Percentiles rank a stretch among this genome's conserved stretches.
Conservation (phyloP, 345 rosid species). For the Gossypium stocksii region DNA sequence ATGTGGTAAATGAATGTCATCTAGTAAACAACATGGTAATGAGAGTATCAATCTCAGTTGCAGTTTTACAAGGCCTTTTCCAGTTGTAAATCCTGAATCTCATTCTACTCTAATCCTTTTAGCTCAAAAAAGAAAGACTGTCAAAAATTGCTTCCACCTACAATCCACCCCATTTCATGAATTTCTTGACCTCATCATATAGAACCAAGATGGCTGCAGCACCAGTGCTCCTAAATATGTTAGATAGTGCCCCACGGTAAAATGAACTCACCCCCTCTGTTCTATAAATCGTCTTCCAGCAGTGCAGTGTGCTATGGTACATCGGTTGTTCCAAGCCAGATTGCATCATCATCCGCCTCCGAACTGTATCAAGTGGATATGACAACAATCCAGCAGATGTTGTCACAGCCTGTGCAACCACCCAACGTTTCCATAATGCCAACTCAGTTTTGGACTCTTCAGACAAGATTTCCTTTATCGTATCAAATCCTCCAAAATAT, state of each 20-base stretch:
- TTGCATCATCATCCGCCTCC: slow-evolving; percentile 98
- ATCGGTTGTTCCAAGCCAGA: slow-evolving; percentile 74
- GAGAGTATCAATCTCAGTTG: slow-evolving; percentile 7
- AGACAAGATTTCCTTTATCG: slow-evolving; percentile 70
- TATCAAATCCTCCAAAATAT: slow-evolving; percentile 92
- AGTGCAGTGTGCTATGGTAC: slow-evolving; percentile 64
- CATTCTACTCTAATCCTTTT: slow-evolving; percentile 24
- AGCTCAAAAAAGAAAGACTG: neutral
- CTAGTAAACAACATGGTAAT: slow-evolving; percentile 9
- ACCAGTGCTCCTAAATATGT: slow-evolving; percentile 83
- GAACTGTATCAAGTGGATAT: slow-evolving; percentile 85
- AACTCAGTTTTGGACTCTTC: slow-evolving; percentile 52
- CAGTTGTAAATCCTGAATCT: slow-evolving; percentile 13
- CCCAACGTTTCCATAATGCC: slow-evolving; percentile 85
- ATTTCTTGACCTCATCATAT: slow-evolving; percentile 86
- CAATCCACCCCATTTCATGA: slow-evolving; percentile 75
- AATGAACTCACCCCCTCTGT: slow-evolving; percentile 72
- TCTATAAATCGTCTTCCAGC: slow-evolving; percentile 79
- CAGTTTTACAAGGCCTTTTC: slow-evolving; percentile 20
- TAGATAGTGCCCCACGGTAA: slow-evolving; percentile 82
- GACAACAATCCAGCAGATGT: slow-evolving; percentile 84
- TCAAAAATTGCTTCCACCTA: slow-evolving; percentile 27
- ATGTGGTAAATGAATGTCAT: slow-evolving; percentile 21
- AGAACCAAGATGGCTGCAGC: slow-evolving; percentile 92
- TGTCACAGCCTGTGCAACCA: slow-evolving; percentile 83